Conservation (phyloP, 441 rosid genomes). For the Syzygium syzygioides region DNA sequence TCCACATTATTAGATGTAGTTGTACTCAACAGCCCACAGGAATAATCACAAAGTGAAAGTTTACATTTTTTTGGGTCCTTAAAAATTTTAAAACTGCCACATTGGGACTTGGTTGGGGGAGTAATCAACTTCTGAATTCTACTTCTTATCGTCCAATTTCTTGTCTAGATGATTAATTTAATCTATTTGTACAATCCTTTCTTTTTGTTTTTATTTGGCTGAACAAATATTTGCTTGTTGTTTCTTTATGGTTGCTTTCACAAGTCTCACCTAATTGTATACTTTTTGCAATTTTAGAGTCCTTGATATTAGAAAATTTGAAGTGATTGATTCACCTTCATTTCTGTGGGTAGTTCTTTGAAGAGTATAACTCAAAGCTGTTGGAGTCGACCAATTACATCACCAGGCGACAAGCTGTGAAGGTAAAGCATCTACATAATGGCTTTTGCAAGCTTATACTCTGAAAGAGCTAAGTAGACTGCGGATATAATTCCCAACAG, state of each 20-base stretch:
- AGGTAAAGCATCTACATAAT: constrained; percentile 29
- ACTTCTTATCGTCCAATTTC: background rate
- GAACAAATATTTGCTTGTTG: background rate
- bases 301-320: background rate
- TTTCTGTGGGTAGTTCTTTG: constrained; percentile 48
- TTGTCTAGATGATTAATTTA: background rate
- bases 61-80: background rate
- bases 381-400: constrained; percentile 60
- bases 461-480: background rate
- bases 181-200: background rate
- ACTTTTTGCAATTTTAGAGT: background rate
- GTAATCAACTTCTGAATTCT: background rate
- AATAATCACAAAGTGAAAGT: background rate
- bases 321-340: background rate
- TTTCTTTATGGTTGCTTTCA: background rate
- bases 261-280: background rate
- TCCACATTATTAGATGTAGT: background rate
- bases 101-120: background rate
- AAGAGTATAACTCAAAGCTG: constrained; percentile 54
- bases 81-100: background rate
- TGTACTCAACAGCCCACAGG: background rate
- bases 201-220: background rate
- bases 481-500: background rate
- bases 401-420: constrained; percentile 70
- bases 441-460: background rate